Evolutionary conservation across 2,329 filamentous ascomycete genomes (phyloP), one percentile per base, ranked within the genome.

Genomic region (Xylaria multiplex): DNA sequence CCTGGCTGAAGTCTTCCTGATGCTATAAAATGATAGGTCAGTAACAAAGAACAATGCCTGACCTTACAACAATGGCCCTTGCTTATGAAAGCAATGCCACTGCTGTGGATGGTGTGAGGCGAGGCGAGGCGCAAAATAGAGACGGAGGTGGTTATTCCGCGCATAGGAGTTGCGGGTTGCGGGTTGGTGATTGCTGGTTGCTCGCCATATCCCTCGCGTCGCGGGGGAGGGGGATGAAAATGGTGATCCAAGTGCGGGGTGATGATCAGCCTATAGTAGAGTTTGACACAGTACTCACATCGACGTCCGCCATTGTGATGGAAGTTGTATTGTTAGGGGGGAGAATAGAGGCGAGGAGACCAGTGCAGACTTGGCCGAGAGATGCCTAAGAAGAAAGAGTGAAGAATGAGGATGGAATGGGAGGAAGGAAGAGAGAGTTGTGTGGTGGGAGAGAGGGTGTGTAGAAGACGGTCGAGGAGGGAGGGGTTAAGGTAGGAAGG

Each of bases 1-100:
- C 93, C 84, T 89, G 91, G 76, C 97, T 93, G 89, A 98, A 98
- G 82, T 82, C 83, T 75, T 84, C 19, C 53, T 40, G 42, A 67
- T 40, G 57, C 56, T 1, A 9, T 37, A 37, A 37, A 37, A 37
- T 40, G 46, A 64, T 27, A 53, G 16, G 70, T 75, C 48, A 75
- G 73, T 62, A 65, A 19, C 48, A 22, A 53, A 54, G n/a, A 37
- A 61, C 53, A n/a, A 42, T 37, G 27, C 5, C 14, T 14, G 19
- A 14, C 35, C 30, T 40, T 30, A 11, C 6, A 27, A 27, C 27
- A 19, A 55, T 42, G 24, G 27, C 40, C 24, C 27, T 3, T n/a
- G 32, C 6, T 27, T 27, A 27, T 27, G 27, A 27, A 3, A 27
- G 27, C 5, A 3, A 27, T 27, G 27, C 27, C 27, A 27, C 27